Evolutionary conservation across 164 flowering plant species (phyloP), one percentile per base, ranked within the genome.

Genomic region (Macadamia tetraphylla): DNA sequence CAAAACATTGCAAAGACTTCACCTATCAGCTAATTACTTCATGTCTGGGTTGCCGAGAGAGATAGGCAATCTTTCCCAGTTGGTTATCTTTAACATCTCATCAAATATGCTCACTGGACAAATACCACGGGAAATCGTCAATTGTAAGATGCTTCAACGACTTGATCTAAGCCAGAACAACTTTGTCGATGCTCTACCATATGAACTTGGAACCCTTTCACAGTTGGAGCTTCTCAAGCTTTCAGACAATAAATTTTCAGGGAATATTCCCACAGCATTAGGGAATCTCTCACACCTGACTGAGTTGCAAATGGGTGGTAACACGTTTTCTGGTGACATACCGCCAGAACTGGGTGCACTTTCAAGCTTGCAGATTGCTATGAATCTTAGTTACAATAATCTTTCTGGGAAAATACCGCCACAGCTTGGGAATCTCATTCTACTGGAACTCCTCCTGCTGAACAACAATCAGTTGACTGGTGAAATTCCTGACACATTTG

Each of bases 241-340:
- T 53, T 92, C 98, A 15, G 91, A 88, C 10, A 95, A 95, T 74
- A 78, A 76, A 60, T 79, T 92, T 68, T 83, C 91, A 23, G 99
- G 98, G 23, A 68, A 40, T 18, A 86, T 95, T 75, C 98, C 99
- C 13, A 67, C 78, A 6, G 74, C 81, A 14, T 64, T 90, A 58
- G 99, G 99, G 43, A 86, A 86, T 32, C 88, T 92, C 46, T 78
- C 90, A 32, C 97, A 70, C 61, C 75, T 95, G 79, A 89, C 88
- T 0, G 98, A 86, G 79, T 77, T 95, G 72, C 96, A 89, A 73
- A 89, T 95, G 88, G 96, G 93, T 12, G 87, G 91, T 40, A 95
- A 95, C 76, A 55, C 31, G 1, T 83, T 95, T 63, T 86, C 97
- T 58, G 97, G 97, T 71, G 68, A 63, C 13, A 92, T 95, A 62